Evolutionary conservation across 768 basidiomycete species (phyloP), one percentile per base, ranked within the genome.

Genomic region (Fibroporia radiculosa): DNA sequence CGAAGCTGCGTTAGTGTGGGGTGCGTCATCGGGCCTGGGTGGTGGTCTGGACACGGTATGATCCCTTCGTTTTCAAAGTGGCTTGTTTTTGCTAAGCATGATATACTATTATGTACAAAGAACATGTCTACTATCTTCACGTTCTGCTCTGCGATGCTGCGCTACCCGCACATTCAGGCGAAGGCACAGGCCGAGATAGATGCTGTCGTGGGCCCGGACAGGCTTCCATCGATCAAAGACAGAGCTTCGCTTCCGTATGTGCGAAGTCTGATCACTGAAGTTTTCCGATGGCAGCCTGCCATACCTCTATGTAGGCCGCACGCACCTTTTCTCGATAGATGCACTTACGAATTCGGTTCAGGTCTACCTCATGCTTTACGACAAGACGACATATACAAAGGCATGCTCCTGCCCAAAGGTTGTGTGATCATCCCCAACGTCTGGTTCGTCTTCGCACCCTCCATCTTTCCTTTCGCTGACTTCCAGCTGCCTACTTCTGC

Each of bases 151-250:
- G 46, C 40, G n/a, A 47, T 47, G 46, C 5, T 33, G 6, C 40
- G 18, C 13, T 29, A 41, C 28, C 46, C 46, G 16, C 18, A 50
- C 13, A 49, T 53, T 5, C 52, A 51, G 38, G 66, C 50, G 32
- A 74, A 71, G 32, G 82, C 78, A 0, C 80, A 82, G 52, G 63
- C 67, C 13, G 81, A 85, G 44, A 67, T 85, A 16, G 83, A 84
- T 50, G 47, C 53, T 0, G 72, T 81, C 13, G 60, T 77, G 14
- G 76, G 76, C n/a, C 48, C 53, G 32, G 68, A 72, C 32, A 65
- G 81, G 6, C 64, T 84, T 11, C 83, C 84, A 1, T 65, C 61
- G 1, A 71, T 77, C 44, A 62, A 59, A 18, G 82, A 83, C 52
- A 66, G 76, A 5, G 43, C 58, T 1, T 63, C 56, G 3, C 56